Evolutionary conservation across 176 grass and related monocot species (phyloP).

Genomic region (maize (Zea mays)): Zm-B73-REFERENCE-NAM-5.0 NC_050098.1:25956501-25957000

Average conservation of each 20-base stretch:
- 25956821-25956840: conserved; percentile 35
- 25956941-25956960: too few species aligned
- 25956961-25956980: too few species aligned
- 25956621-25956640: conserved; percentile 37
- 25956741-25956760: conserved; percentile 26
- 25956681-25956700: conserved; percentile 48
- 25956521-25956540: conserved; percentile 46
- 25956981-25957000: too few species aligned
- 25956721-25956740: conserved; percentile 40
- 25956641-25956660: conserved; percentile 38
- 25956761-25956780: conserved; percentile 37
- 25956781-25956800: conserved; percentile 20
- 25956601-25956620: conserved; percentile 31
- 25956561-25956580: conserved; percentile 44
- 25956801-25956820: conserved; percentile 1
- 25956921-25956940: too few species aligned
- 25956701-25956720: conserved; percentile 39
- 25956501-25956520: conserved; percentile 48
- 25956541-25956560: conserved; percentile 50
- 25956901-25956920: background rate
- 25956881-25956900: background rate
- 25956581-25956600: conserved; percentile 35
- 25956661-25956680: conserved; percentile 24
- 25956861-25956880: conserved; percentile 9
- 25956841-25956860: conserved; percentile 17